phyloP scores from a whole-genome alignment of 768 basidiomycete species.

The Lyophyllum decastes region DNA sequence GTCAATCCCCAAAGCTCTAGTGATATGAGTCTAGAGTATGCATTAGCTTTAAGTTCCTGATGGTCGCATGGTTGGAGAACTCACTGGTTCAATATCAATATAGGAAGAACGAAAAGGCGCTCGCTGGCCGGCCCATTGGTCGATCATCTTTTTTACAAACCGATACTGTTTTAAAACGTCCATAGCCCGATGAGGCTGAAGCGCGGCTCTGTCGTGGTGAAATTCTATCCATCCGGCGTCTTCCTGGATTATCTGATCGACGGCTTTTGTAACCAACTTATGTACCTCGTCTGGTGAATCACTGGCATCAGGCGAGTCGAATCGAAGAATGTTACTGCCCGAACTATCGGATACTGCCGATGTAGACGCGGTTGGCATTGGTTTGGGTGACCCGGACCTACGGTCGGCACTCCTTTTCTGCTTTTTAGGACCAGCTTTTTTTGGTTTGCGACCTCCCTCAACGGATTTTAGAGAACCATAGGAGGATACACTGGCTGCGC shows the following conservation, averaged over 20 bases:
- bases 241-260: slow-evolving; percentile 43
- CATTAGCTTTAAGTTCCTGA: not conserved
- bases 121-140: slow-evolving; percentile 42
- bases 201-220: slow-evolving; percentile 40
- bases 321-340: slow-evolving; percentile 4
- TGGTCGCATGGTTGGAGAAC: slow-evolving; percentile 8
- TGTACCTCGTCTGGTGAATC: slow-evolving; percentile 41
- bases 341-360: not conserved
- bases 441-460: not conserved
- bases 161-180: slow-evolving; percentile 50
- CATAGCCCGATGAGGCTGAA: slow-evolving; percentile 34
- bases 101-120: slow-evolving; percentile 39
- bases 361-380: not conserved
- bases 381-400: slow-evolving; percentile 3
- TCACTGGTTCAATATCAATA: slow-evolving; percentile 48
- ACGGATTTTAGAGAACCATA: not conserved
- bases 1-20: slow-evolving; percentile 49
- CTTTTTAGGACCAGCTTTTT: not conserved
- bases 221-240: slow-evolving; percentile 48
- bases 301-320: slow-evolving; percentile 31
- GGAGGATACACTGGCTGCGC: not conserved
- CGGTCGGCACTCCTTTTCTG: not conserved
- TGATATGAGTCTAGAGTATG: slow-evolving; percentile 48
- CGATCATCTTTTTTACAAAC: slow-evolving; percentile 52
- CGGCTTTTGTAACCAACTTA: slow-evolving; percentile 41